Conservation (phyloP, 768 basidiomycete species). For the Pisolithus tinctorius region DNA sequence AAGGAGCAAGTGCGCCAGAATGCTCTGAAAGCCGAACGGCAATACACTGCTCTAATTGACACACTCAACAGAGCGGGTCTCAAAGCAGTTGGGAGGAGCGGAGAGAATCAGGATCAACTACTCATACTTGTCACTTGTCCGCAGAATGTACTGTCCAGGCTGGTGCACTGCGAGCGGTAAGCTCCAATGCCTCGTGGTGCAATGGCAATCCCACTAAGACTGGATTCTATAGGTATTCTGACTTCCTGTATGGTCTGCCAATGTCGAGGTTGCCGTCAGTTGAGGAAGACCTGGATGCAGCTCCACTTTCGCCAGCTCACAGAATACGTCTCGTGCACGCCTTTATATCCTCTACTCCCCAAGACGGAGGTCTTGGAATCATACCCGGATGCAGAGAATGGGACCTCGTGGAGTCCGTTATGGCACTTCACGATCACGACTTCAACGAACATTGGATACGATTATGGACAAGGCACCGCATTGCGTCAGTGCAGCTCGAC, state of each 20-base stretch:
- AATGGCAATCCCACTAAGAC: not conserved
- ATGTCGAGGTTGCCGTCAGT: slow-evolving; percentile 38
- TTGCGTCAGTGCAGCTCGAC: slow-evolving; percentile 58
- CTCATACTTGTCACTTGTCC: slow-evolving; percentile 74
- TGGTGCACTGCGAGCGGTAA: slow-evolving; percentile 72
- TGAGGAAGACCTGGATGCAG: slow-evolving; percentile 36
- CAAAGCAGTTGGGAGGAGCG: slow-evolving; percentile 65
- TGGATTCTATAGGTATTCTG: slow-evolving; percentile 46
- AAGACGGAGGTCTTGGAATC: slow-evolving; percentile 84
- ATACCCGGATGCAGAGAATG: slow-evolving; percentile 65
- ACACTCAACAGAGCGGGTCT: slow-evolving; percentile 58
- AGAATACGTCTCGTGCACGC: slow-evolving; percentile 73
- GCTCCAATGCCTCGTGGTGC: slow-evolving; percentile 12
- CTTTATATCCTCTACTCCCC: slow-evolving; percentile 59
- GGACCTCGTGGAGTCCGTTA: slow-evolving; percentile 75
- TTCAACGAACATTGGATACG: slow-evolving; percentile 79
- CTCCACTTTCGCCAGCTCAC: slow-evolving; percentile 57
- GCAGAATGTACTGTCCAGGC: slow-evolving; percentile 47
- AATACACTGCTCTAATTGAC: slow-evolving; percentile 60
- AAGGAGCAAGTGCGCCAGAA: slow-evolving; percentile 61
- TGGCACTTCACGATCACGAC: slow-evolving; percentile 76
- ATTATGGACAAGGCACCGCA: slow-evolving; percentile 61
- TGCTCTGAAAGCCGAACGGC: slow-evolving; percentile 55
- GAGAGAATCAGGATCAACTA: slow-evolving; percentile 70
- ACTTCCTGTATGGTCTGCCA: slow-evolving; percentile 73